Evolutionary conservation across 768 basidiomycete species (phyloP).

Genomic region (Gautieria morchelliformis): DNA sequence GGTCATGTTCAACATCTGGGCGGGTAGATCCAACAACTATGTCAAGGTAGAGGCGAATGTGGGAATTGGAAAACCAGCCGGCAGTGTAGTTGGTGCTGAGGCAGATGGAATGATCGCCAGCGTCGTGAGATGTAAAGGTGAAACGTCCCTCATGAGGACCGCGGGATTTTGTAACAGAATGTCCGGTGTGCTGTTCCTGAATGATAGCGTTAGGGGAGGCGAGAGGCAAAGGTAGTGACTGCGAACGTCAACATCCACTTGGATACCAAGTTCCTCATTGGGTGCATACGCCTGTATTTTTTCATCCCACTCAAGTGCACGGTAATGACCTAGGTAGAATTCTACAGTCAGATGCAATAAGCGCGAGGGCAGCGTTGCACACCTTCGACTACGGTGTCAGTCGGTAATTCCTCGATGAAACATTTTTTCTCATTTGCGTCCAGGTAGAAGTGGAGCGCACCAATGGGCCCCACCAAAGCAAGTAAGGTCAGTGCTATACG

Average conservation of each 20-base stretch:
- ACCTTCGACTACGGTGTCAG: slow-evolving; percentile 95
- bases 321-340: slow-evolving; percentile 66
- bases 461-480: slow-evolving; percentile 34
- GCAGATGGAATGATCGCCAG: slow-evolving; percentile 96
- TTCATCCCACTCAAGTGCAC: slow-evolving; percentile 87
- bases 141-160: slow-evolving; percentile 87
- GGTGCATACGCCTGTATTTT: slow-evolving; percentile 51
- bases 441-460: slow-evolving; percentile 93
- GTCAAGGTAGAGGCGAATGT: slow-evolving; percentile 92
- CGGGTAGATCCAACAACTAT: slow-evolving; percentile 85
- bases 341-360: slow-evolving; percentile 6
- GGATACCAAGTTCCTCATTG: slow-evolving; percentile 75
- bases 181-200: slow-evolving; percentile 79
- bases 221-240: not conserved
- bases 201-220: not conserved
- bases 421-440: slow-evolving; percentile 90
- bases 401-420: slow-evolving; percentile 93
- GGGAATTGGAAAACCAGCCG: slow-evolving; percentile 76
- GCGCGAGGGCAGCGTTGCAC: slow-evolving; percentile 14
- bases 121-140: slow-evolving; percentile 95
- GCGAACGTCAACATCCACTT: slow-evolving; percentile 84
- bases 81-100: slow-evolving; percentile 83
- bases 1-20: slow-evolving; percentile 79
- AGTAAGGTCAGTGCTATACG: slow-evolving; percentile 19
- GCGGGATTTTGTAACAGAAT: slow-evolving; percentile 79